phyloP scores from a whole-genome alignment of 1,284 basidiomycete genomes.

The Rhodotorula sp. region DNA sequence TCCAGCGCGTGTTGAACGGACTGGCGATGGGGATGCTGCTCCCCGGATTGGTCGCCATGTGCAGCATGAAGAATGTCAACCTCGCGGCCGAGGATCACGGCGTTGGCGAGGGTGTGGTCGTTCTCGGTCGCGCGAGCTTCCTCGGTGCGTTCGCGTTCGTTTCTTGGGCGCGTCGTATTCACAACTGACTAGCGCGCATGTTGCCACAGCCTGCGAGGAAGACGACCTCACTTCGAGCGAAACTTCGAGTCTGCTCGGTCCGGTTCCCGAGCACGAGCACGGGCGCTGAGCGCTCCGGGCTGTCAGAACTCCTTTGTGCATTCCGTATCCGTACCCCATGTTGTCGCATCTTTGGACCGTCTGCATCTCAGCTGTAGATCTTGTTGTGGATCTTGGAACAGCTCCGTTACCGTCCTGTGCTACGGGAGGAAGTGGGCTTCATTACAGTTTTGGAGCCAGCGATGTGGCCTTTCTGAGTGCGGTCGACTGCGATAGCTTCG shows the following conservation, averaged over 20 bases:
- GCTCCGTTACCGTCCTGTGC: too few relatives aligned
- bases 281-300: neutral
- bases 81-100: slow-evolving; percentile 31
- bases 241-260: slow-evolving; percentile 7
- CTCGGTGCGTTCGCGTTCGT: too few relatives aligned
- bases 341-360: neutral
- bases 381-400: too few relatives aligned
- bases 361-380: too few relatives aligned
- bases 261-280: neutral
- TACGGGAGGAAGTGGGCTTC: too few relatives aligned
- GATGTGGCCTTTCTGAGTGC: too few relatives aligned
- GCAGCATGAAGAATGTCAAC: slow-evolving; percentile 41
- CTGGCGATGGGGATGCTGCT: slow-evolving; percentile 37
- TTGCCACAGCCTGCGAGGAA: slow-evolving; percentile 16
- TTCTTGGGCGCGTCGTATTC: too few relatives aligned
- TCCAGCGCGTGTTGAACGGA: slow-evolving; percentile 43
- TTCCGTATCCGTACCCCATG: neutral
- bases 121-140: slow-evolving; percentile 38
- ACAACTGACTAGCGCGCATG: too few relatives aligned
- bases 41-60: slow-evolving; percentile 35
- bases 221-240: slow-evolving; percentile 13
- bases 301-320: neutral
- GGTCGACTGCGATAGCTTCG: too few relatives aligned
- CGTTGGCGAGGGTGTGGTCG: slow-evolving; percentile 36
- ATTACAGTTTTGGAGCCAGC: too few relatives aligned